phyloP scores from a whole-genome alignment of 2,329 filamentous ascomycete genomes.

The Plenodomus lindquistii region DNA sequence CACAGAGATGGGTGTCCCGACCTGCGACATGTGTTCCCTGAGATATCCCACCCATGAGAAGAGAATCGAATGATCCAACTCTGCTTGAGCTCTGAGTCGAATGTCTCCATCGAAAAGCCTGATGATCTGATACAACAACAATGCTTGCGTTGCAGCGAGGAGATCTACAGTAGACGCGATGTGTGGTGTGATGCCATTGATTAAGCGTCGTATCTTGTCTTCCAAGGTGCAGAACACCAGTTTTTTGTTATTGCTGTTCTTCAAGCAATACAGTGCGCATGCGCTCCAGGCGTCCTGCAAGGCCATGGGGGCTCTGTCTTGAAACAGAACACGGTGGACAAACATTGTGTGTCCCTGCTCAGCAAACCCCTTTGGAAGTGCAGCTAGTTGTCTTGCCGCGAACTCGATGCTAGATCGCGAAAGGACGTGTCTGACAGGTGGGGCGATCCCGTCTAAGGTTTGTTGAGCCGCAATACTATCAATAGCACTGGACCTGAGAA shows the following conservation, averaged over 20 bases:
- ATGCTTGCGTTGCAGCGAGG: slow-evolving; percentile 21
- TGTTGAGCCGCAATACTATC: too few relatives aligned
- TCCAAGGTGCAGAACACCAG: slow-evolving; percentile 11
- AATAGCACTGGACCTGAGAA: too few relatives aligned
- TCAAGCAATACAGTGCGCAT: slow-evolving; percentile 14
- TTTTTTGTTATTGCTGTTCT: slow-evolving; percentile 1
- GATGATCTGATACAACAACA: slow-evolving; percentile 33
- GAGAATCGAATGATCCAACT: slow-evolving; percentile 21
- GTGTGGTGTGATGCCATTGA: too few relatives aligned
- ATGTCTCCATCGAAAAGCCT: slow-evolving; percentile 32
- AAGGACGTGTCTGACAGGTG: too few relatives aligned
- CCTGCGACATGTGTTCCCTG: too few relatives aligned
- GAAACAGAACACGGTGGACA: too few relatives aligned
- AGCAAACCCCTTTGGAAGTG: too few relatives aligned
- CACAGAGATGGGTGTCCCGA: too few relatives aligned
- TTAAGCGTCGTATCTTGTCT: background rate
- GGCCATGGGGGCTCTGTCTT: background rate
- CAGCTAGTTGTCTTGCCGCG: too few relatives aligned
- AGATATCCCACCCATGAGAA: background rate
- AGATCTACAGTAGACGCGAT: slow-evolving; percentile 1
- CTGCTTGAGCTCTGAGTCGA: slow-evolving; percentile 21
- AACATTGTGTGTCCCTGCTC: too few relatives aligned
- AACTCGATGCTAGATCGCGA: too few relatives aligned
- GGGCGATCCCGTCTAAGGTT: too few relatives aligned
- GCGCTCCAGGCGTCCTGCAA: slow-evolving; percentile 15